phyloP scores from a whole-genome alignment of 768 basidiomycete genomes.

The Lactarius pseudohatsudake region DNA sequence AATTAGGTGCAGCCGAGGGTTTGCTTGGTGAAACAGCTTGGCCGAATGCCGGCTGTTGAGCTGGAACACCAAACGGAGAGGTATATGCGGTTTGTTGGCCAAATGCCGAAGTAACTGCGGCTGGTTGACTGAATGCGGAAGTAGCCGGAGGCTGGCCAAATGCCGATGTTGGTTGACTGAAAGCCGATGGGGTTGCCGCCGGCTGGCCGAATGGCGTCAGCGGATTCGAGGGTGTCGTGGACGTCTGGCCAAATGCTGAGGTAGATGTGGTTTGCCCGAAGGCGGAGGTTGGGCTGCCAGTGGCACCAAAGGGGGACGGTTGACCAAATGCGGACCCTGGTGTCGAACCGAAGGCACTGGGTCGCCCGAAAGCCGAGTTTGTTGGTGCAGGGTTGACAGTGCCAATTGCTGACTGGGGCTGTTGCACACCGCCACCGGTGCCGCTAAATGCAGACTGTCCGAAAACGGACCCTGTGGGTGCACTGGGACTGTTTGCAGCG shows the following conservation, averaged over 20 bases:
- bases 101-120: conserved; percentile 46
- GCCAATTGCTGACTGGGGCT: conserved; percentile 24
- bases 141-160: conserved; percentile 40
- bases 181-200: conserved; percentile 34
- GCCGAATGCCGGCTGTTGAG: conserved; percentile 12
- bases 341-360: conserved; percentile 24
- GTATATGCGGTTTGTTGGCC: conserved; percentile 39
- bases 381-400: conserved; percentile 30
- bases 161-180: conserved; percentile 36
- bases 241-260: conserved; percentile 21
- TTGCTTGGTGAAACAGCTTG: conserved; percentile 14
- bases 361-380: conserved; percentile 41
- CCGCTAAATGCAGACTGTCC: conserved; percentile 33
- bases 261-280: conserved; percentile 20
- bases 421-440: conserved; percentile 8
- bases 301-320: conserved; percentile 11
- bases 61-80: conserved; percentile 42
- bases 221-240: conserved; percentile 2
- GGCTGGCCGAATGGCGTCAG: conserved; percentile 26
- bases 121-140: conserved; percentile 49
- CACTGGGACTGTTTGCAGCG: conserved; percentile 9
- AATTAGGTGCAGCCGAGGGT: conserved; percentile 17
- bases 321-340: conserved; percentile 41
- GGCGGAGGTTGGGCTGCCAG: conserved; percentile 4
- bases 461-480: conserved; percentile 19